Percentiles rank a stretch among this genome's conserved stretches.
Conservation (phyloP, 805 yeast species). For the Starmerella potacharoeniae region DNA sequence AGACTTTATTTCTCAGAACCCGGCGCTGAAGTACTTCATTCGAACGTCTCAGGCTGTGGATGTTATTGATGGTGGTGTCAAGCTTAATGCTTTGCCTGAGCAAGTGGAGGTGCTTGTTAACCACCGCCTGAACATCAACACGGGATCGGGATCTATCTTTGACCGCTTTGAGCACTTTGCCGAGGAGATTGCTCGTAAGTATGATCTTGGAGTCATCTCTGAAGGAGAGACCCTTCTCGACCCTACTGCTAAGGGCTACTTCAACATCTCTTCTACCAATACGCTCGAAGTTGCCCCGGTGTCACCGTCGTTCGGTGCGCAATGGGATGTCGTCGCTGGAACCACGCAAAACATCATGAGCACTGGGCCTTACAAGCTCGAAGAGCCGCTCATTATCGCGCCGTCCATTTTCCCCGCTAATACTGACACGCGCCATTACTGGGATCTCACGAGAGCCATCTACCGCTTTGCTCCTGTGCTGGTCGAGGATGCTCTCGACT, state of each 20-base stretch:
- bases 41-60: conserved; percentile 61
- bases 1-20: conserved; percentile 14
- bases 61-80: conserved; percentile 58
- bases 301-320: conserved; percentile 34
- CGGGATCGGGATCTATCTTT: conserved; percentile 35
- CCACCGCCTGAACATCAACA: conserved; percentile 53
- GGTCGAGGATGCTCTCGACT: conserved; percentile 28
- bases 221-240: conserved; percentile 28
- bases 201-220: conserved; percentile 38
- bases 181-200: conserved; percentile 35
- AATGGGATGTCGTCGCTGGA: conserved; percentile 52
- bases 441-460: conserved; percentile 50
- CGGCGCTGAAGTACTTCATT: conserved; percentile 30
- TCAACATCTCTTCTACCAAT: conserved; percentile 29
- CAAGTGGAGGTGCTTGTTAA: conserved; percentile 43
- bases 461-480: conserved; percentile 48
- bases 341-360: conserved; percentile 42
- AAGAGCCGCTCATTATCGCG: conserved; percentile 33
- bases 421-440: conserved; percentile 58
- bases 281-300: conserved; percentile 43
- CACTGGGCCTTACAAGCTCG: conserved; percentile 15
- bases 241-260: conserved; percentile 30
- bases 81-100: conserved; percentile 70
- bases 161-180: conserved; percentile 30
- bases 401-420: conserved; percentile 58